Percentiles rank a stretch among this genome's conserved stretches.
Evolutionary conservation across 805 yeast genomes (phyloP).

Genomic region (Suhomyces sp.): DNA sequence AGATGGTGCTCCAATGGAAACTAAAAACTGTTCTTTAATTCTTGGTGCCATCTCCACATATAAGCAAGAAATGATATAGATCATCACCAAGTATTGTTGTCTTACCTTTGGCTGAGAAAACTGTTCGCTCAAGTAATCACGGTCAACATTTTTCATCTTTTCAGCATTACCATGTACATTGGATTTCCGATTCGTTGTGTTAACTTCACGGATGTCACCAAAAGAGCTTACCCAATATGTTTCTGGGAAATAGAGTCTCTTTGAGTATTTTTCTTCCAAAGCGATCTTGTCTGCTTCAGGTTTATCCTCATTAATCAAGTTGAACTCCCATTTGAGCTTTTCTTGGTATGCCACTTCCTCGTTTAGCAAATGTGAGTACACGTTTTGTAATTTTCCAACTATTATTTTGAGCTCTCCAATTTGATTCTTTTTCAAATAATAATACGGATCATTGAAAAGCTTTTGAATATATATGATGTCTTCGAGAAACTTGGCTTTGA

Average conservation of each 20-base stretch:
- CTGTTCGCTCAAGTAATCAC: conserved; percentile 21
- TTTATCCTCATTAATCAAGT: conserved; percentile 14
- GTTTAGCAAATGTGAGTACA: conserved; percentile 28
- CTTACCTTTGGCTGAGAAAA: conserved; percentile 29
- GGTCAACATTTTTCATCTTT: conserved; percentile 22
- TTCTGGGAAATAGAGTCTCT: conserved; percentile 34
- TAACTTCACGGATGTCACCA: conserved; percentile 19
- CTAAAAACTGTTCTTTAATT: conserved; percentile 22
- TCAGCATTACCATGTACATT: conserved; percentile 14
- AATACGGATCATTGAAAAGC: conserved; percentile 37
- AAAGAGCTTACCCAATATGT: conserved; percentile 35
- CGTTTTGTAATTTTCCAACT: conserved; percentile 25
- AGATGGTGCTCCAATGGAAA: conserved; percentile 23
- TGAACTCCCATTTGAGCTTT: conserved; percentile 16
- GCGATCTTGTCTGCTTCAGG: conserved; percentile 15
- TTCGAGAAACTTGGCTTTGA: conserved; percentile 25
- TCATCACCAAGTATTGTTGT: conserved; percentile 27
- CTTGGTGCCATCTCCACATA: conserved; percentile 27
- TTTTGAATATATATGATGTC: conserved; percentile 33
- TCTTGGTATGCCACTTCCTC: conserved; percentile 28
- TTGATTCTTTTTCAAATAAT: conserved; percentile 22
- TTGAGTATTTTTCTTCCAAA: conserved; percentile 18
- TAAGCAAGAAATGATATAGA: conserved; percentile 30
- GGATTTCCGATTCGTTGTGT: no score
- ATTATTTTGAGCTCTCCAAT: conserved; percentile 19